phyloP scores from a whole-genome alignment of 108 stramenopile genomes.

The Bacterosira constricta region DNA sequence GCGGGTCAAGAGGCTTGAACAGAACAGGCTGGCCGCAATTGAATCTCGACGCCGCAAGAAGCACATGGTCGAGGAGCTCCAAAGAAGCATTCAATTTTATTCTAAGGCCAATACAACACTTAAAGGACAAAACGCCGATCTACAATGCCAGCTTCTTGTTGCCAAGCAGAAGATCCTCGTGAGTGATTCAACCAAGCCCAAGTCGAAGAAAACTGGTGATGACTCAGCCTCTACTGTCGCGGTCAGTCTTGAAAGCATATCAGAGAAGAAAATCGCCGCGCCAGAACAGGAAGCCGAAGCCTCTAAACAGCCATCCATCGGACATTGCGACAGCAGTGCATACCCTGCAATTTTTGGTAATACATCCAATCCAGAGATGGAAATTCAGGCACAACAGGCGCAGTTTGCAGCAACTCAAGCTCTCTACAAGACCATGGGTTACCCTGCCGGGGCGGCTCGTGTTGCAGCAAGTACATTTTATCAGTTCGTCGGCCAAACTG shows the following conservation, averaged over 20 bases:
- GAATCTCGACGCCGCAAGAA: slow-evolving; percentile 86
- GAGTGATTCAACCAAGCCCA: slow-evolving; percentile 16
- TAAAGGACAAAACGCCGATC: slow-evolving; percentile 80
- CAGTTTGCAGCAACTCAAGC: slow-evolving; percentile 43
- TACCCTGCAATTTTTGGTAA: neutral
- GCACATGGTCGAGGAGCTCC: slow-evolving; percentile 85
- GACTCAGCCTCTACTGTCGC: neutral
- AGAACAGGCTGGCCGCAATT: slow-evolving; percentile 84
- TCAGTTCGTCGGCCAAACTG: slow-evolving; percentile 4
- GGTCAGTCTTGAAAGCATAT: neutral
- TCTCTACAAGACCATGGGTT: slow-evolving; percentile 34
- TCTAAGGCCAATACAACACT: slow-evolving; percentile 70
- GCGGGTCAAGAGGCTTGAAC: slow-evolving; percentile 79
- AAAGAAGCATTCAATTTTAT: slow-evolving; percentile 79
- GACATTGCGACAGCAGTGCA: neutral
- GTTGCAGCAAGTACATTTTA: slow-evolving; percentile 31
- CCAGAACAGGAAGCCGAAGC: neutral
- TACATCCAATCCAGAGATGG: neutral
- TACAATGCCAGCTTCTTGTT: slow-evolving; percentile 63
- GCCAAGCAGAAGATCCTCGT: slow-evolving; percentile 63
- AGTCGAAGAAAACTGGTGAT: neutral
- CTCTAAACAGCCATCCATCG: neutral
- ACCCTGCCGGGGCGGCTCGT: slow-evolving; percentile 34
- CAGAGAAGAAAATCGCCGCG: neutral
- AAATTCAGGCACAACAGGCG: slow-evolving; percentile 7